These are phyloP conservation scores for Tetracladium setigerum DNA, from an alignment of 495 filamentous ascomycete species.

Conservation along the genomic window DNA sequence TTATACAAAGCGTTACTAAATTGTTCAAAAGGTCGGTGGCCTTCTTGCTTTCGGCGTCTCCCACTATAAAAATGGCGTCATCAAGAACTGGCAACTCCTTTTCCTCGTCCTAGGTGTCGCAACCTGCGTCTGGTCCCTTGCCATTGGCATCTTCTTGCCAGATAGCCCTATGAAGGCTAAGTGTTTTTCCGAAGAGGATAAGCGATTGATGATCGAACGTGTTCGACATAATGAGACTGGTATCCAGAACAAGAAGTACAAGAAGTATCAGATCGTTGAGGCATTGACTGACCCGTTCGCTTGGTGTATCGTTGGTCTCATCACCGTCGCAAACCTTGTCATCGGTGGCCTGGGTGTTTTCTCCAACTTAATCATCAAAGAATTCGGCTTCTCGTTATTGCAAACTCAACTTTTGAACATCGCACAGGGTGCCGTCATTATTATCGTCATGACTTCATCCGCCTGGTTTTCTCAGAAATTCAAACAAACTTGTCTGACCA, in stretches of 20 bases:
- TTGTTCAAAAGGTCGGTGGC: constrained; percentile 30
- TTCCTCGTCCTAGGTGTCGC: constrained; percentile 60
- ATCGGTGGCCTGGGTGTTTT: constrained; percentile 61
- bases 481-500: constrained; percentile 54
- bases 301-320: constrained; percentile 34
- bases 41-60: constrained; percentile 19
- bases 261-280: constrained; percentile 55
- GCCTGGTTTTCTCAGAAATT: constrained; percentile 58
- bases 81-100: constrained; percentile 27
- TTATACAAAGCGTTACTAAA: constrained; percentile 55
- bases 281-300: constrained; percentile 53
- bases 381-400: constrained; percentile 39
- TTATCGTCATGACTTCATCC: constrained; percentile 54
- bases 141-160: constrained; percentile 57
- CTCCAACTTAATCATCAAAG: constrained; percentile 52
- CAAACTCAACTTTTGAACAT: constrained; percentile 56
- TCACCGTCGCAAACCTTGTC: constrained; percentile 60
- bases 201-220: constrained; percentile 51
- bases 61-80: constrained; percentile 3
- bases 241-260: constrained; percentile 65
- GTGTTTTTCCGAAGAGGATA: constrained; percentile 57
- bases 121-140: constrained; percentile 48
- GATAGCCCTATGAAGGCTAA: constrained; percentile 66
- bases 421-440: constrained; percentile 65
- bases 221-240: constrained; percentile 62